Evolutionary conservation across 331 rosid genomes (phyloP).

Genomic region (Malus hybrid): DNA sequence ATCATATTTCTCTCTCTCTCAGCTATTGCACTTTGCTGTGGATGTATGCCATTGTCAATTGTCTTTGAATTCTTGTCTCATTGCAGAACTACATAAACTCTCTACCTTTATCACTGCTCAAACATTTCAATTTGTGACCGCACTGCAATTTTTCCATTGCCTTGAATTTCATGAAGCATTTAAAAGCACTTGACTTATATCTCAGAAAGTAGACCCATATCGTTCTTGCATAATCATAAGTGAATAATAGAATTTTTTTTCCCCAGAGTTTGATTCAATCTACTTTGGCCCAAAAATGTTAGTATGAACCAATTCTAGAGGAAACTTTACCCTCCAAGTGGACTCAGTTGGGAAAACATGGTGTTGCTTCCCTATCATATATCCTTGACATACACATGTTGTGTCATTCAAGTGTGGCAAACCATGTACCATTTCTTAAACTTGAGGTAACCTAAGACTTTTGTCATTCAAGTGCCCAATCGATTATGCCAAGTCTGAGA

Average conservation of each 20-base stretch:
- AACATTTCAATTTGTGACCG: too few species aligned
- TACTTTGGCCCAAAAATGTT: neutral
- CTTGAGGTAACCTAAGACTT: neutral
- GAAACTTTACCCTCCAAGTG: neutral
- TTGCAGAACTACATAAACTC: too few species aligned
- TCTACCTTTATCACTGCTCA: too few species aligned
- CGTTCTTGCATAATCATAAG: neutral
- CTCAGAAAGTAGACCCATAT: too few species aligned
- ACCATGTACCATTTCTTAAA: neutral
- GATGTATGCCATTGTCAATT: too few species aligned
- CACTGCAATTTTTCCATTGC: too few species aligned
- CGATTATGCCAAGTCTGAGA: neutral
- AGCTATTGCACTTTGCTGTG: too few species aligned
- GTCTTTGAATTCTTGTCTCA: too few species aligned
- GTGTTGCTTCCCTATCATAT: neutral
- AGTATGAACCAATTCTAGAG: neutral
- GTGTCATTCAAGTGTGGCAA: neutral
- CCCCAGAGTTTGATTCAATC: neutral
- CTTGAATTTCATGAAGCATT: too few species aligned
- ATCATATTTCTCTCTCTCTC: too few species aligned
- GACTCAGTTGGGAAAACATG: neutral
- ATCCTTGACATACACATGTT: constrained; percentile 1
- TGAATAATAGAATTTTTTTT: neutral
- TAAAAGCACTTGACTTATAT: too few species aligned
- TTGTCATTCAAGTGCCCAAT: neutral